Evolutionary conservation across 345 rosid species (phyloP), one percentile per base, ranked within the genome.

Genomic region (Cardamine occulta): DNA sequence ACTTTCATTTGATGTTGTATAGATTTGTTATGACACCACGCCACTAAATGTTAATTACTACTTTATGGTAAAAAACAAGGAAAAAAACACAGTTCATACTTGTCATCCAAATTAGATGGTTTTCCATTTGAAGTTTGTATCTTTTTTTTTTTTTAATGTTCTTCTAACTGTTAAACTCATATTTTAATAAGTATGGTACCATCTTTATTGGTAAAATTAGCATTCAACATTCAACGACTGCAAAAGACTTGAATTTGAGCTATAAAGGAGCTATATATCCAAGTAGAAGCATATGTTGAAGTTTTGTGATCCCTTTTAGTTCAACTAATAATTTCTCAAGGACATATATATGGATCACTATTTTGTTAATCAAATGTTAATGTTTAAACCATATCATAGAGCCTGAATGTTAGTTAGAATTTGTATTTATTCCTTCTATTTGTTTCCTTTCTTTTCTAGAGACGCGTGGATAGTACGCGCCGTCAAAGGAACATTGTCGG

Each of bases 401-500:
- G 1, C 32, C 13, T n/a, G 4, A 51, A 15, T 52, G 31, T 17
- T 12, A 8, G 10, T 37, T 34, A 13, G n/a, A 12, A 45, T n/a
- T 10, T 65, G 17, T 29, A 47, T 3, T 3, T 2, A 21, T 14
- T 15, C 12, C 1, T 1, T 8, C 0, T 8, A 7, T 42, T n/a
- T 29, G 8, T 29, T 31, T 19, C 9, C 7, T 17, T 9, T 56
- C 15, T 10, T 34, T 18, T 13, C 12, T 18, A 37, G 15, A 62
- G n/a, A 14, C 15, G 72, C 35, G 51, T 53, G 72, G 26, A 37
- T 6, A 4, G n/a, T 68, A 68, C 12, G 72, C 72, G 24, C 49
- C 35, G 24, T 34, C 48, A 10, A 52, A 14, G 76, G 62, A 72
- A 17, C 12, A 28, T 18, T 73, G 77, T 63, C 77, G 77, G 77